Evolutionary conservation across 2,329 filamentous ascomycete genomes (phyloP), one percentile per base, ranked within the genome.

Genomic region (Fonsecaea erecta): DNA sequence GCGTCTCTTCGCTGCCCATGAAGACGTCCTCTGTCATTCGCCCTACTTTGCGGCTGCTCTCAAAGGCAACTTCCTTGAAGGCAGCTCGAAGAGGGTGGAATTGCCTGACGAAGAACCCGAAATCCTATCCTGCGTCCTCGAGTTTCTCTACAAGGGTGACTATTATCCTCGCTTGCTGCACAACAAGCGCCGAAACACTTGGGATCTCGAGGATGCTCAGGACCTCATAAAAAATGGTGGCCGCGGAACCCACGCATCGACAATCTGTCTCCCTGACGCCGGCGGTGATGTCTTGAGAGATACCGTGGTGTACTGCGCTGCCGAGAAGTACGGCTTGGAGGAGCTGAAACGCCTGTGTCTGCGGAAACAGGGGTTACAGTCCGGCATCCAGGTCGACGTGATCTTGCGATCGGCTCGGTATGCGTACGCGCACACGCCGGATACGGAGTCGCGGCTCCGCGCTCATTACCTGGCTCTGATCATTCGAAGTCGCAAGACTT

Each of bases 401-500:
- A 96, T 97, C 80, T 86, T 98, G 79, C 89, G 92, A 76, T 94
- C 90, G 75, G 93, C 93, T 73, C 92, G 94, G 80, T 97, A 95
- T 84, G 93, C 93, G 77, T 97, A 98, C 82, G 91, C 91, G 77
- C 89, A 97, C 84, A 97, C 94, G 75, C 93, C 93, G 72, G 92
- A 97, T 83, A 90, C 88, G 74, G 93, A 98, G 83, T 94, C 90
- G 76, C 88, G 90, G 75, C 88, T 98, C 79, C 93, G 93, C 83
- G 93, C 93, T 84, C 93, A 97, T 84, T 97, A 97, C 85, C 89
- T 98, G 79, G 92, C 93, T 78, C 87, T 97, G 80, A 96, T 97
- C 81, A 97, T 97, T 84, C 90, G 93, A 83, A 94, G 91, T 85
- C 92, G 94, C 80, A 93, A 93, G 84, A 97, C 92, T 75, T 97